Base-by-base conservation (phyloP, 225 moss, liverwort and hornwort species). In the Rhytidiadelphus loreus region DNA sequence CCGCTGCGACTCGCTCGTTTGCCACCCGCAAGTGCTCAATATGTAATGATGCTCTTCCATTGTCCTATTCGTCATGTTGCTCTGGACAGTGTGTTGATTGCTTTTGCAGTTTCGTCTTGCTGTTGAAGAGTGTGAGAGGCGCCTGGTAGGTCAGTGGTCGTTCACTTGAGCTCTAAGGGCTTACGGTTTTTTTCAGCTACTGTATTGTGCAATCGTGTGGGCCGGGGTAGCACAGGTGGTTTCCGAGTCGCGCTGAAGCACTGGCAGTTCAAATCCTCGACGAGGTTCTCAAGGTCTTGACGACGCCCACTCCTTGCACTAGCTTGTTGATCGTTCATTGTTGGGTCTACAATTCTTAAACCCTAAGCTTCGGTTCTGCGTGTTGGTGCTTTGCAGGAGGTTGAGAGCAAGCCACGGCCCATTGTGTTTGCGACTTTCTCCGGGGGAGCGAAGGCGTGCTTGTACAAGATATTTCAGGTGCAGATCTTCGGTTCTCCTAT, bases 361-460 rank as follows among this genome's bases (percentile, higher is more conserved):
- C 29, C 37, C n/a, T 52, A 28, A 82, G 53, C 60, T 53, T 83
- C 11, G 58, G 82, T 56, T 17, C 44, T 62, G 33, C 68, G 32
- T 66, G 52, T 55, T 85, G 52, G 33, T 70, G 61, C n/a, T 55
- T 91, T 69, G 41, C 96, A 98, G 97, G 97, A 97, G 89, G 86
- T 97, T 41, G 91, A 93, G 66, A 87, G 82, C 46, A 93, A 92
- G 70, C 96, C 96, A 35, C 93, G 94, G 80, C 97, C 98, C 44
- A 90, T 98, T n/a, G 95, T 96, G 63, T 98, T 98, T 58, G 96
- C 93, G 39, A 94, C 95, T 35, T 98, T 98, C 87, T 98, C 98
- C 71, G 98, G 98, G 48, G 98, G 98, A 90, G 92, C 92, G 65
- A 96, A 96, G 87, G 88, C 96, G 59, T 95, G 95, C 90, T 52